Conservation (phyloP, 2,329 filamentous ascomycete species). For the Fusarium sp. region DNA sequence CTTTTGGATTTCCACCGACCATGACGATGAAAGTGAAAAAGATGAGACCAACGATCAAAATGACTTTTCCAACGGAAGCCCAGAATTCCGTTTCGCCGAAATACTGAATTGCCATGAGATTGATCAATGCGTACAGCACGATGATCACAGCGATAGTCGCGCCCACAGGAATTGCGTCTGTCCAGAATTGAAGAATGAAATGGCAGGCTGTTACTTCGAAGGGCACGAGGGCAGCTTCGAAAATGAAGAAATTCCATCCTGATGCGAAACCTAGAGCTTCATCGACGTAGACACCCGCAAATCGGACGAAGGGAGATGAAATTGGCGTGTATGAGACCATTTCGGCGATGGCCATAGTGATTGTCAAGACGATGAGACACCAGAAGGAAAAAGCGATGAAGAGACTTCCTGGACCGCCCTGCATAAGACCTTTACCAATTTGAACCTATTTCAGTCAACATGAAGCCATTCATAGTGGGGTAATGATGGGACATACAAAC, state of each 20-base stretch:
- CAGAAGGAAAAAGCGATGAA: conserved; percentile 71
- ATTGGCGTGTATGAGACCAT: conserved; percentile 83
- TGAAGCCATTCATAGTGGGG: background rate
- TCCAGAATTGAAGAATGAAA: conserved; percentile 72
- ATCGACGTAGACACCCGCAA: conserved; percentile 79
- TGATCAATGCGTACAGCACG: conserved; percentile 65
- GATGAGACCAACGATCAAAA: conserved; percentile 77
- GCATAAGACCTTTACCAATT: conserved; percentile 67
- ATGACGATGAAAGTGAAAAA: conserved; percentile 85
- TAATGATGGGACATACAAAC: conserved; percentile 54
- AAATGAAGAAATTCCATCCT: conserved; percentile 80
- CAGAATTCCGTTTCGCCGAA: conserved; percentile 84
- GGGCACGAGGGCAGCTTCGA: conserved; percentile 74
- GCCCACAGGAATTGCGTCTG: conserved; percentile 66
- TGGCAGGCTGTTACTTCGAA: conserved; percentile 76
- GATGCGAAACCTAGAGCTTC: conserved; percentile 79
- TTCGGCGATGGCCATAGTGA: conserved; percentile 74
- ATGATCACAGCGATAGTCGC: conserved; percentile 69
- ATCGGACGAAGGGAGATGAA: conserved; percentile 81
- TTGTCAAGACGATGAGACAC: conserved; percentile 69
- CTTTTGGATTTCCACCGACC: conserved; percentile 81
- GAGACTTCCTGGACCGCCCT: conserved; percentile 68
- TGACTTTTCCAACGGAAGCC: conserved; percentile 76
- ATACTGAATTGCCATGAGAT: conserved; percentile 77
- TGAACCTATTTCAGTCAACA: conserved; percentile 51